Base-by-base conservation (phyloP, 2,329 filamentous ascomycete genomes). In the Trichoderma brevicompactum region DNA sequence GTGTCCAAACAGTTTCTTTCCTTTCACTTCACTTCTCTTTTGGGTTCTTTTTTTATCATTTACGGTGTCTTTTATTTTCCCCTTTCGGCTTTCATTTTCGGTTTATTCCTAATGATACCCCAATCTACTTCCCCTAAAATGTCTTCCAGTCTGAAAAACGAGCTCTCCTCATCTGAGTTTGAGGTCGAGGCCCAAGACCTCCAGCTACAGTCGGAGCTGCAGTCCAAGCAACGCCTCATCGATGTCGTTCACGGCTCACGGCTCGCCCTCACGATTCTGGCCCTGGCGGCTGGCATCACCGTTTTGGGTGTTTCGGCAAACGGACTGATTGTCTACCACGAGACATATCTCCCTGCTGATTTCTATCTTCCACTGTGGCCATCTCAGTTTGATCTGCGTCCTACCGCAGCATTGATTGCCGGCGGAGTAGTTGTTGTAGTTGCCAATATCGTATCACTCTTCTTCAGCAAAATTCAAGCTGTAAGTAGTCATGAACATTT, bases 331-430 rank as follows among this genome's bases (percentile, higher is more conserved):
- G 82, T 85, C 43, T 89, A 87, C 76, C 79, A 85, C 69, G 75
- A 76, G 34, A 89, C 87, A 2, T 79, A 82, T 64, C 72, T 85
- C 15, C 70, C 82, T 0, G 72, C 73, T 17, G 79, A 81, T 52
- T 84, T 79, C 70, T 70, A 82, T 23, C 79, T 88, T 17, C 79
- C 85, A 10, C 72, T 89, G 55, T 89, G 87, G 87, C 87, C 87
- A 0, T 74, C 78, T 13, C 75, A 82, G 36, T 85, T 89, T 71
- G 82, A 88, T 72, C 72, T 86, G 40, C 79, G 83, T 54, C 86
- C 86, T 2, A 85, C 83, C 3, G 75, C 84, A 36, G 83, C 85
- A 8, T 77, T 88, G 32, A 79, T 88, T 17, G 80, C 78, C 32
- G 82, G 83, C 43, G 81, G 85, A 58, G 74, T 77, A 40, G 74